phyloP scores from a whole-genome alignment of 805 yeast species.

The Kluyveromyces aestuarii region DNA sequence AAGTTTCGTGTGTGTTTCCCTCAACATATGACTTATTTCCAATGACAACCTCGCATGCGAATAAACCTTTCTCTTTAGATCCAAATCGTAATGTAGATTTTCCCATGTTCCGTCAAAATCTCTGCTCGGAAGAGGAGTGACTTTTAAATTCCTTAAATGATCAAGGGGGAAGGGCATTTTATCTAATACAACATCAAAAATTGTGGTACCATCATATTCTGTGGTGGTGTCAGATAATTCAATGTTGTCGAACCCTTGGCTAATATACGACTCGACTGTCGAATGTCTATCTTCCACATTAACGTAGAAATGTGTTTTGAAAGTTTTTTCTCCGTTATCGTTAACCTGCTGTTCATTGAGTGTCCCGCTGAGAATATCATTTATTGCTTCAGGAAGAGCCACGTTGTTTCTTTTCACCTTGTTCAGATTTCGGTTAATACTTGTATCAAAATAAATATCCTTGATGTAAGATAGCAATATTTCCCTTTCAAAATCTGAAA shows the following conservation, averaged over 20 bases:
- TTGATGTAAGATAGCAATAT: constrained; percentile 19
- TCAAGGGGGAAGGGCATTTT: constrained; percentile 12
- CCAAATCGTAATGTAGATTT: constrained; percentile 24
- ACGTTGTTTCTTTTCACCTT: neutral
- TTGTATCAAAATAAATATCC: constrained; percentile 11
- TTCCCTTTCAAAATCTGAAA: neutral
- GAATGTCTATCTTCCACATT: constrained; percentile 1
- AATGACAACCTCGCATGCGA: constrained; percentile 28
- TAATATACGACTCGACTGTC: neutral
- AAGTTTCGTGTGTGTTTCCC: constrained; percentile 3
- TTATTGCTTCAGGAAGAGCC: neutral
- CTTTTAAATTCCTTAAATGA: constrained; percentile 9
- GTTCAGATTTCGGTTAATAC: constrained; percentile 1
- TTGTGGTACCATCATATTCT: constrained; percentile 2
- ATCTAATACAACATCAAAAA: constrained; percentile 16
- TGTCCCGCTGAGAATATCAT: neutral
- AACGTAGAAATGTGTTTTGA: neutral
- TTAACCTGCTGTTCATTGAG: neutral
- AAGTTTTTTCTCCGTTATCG: neutral
- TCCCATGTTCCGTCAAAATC: constrained; percentile 30
- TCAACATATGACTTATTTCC: constrained; percentile 10
- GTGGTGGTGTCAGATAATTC: neutral
- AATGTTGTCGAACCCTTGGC: constrained; percentile 2
- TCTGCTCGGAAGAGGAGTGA: constrained; percentile 24
- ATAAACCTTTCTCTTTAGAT: constrained; percentile 25